Base-by-base conservation (phyloP, 306 rosid species). In the Vicia sativa region DNA sequence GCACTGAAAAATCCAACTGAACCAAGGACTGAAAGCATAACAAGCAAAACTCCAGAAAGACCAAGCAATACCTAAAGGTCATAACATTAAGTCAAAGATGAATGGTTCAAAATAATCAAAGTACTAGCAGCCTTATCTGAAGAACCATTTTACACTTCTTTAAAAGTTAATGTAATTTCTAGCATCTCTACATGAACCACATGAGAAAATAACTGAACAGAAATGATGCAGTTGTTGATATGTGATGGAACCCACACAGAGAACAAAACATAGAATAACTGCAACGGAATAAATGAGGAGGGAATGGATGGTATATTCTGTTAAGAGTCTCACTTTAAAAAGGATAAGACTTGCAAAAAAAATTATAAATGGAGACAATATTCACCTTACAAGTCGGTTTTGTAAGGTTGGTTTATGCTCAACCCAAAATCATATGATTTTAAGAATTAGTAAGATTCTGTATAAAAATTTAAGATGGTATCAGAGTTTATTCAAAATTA, bases 1-100 rank as follows among this genome's bases (percentile, higher is more conserved):
- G 89, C 96, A 83, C 98, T 92, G 84, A 92, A 92, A 83, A 92
- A 81, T 75, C 98, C 98, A 63, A 86, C 85, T 7, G 98, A 92
- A 49, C 96, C 96, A 68, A 92, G 88, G 62, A 92, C 96, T 62
- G 98, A 92, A 68, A 92, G 89, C 90, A 92, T 64, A 37, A 92
- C 98, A 70, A 92, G 93, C 62, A 90, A 65, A 78, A 92, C 87
- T 49, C 96, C 98, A 26, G 87, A 90, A 70, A 92, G 92, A 63
- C 98, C 98, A 63, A 92, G 98, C 79, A 87, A 71, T 73, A 83
- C 96, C 98, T 92, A 81, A 21, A 68, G 73, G 46, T 42, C 50
- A 19, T 19, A 38, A 56, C 73, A 72, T 46, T 14, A 71, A 65
- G 48, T 45, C 52, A 59, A 71, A 74, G 26, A 74, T 13, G 63